These are phyloP conservation scores for Puccinia horiana DNA, from an alignment of 1,284 basidiomycete species.

Conservation along the genomic window DNA sequence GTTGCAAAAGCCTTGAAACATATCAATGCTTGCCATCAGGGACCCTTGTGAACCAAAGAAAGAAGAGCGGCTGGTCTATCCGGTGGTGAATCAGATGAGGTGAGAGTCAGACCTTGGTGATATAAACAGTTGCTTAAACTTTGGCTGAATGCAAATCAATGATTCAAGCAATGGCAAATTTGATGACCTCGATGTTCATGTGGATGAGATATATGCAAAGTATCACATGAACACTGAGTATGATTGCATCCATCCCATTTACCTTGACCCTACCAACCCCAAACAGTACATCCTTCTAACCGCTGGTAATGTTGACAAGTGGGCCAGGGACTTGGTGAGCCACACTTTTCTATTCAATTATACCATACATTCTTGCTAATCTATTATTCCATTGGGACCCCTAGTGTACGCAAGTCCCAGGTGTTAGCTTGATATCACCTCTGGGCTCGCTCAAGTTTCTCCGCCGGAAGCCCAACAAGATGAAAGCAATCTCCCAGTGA, in stretches of 20 bases:
- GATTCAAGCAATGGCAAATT: neutral
- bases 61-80: neutral
- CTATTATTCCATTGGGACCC: too few species aligned
- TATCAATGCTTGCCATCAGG: neutral
- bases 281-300: neutral
- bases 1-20: neutral
- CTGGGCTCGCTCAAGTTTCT: too few species aligned
- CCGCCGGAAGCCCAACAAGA: too few species aligned
- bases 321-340: neutral
- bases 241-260: neutral
- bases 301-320: neutral
- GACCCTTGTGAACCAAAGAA: neutral
- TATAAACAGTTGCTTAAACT: neutral
- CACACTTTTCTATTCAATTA: too few species aligned
- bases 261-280: conserved; percentile 2
- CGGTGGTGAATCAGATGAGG: neutral
- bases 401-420: too few species aligned
- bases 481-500: too few species aligned
- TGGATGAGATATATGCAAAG: neutral
- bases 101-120: too few species aligned
- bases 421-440: too few species aligned
- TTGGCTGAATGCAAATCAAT: too few species aligned
- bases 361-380: too few species aligned
- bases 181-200: neutral
- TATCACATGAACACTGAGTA: neutral